Percentiles rank a stretch among this genome's conserved stretches.
These are phyloP conservation scores for Rubia peregrina DNA, from an alignment of 305 asterid genomes.

Conservation along the genomic window DNA sequence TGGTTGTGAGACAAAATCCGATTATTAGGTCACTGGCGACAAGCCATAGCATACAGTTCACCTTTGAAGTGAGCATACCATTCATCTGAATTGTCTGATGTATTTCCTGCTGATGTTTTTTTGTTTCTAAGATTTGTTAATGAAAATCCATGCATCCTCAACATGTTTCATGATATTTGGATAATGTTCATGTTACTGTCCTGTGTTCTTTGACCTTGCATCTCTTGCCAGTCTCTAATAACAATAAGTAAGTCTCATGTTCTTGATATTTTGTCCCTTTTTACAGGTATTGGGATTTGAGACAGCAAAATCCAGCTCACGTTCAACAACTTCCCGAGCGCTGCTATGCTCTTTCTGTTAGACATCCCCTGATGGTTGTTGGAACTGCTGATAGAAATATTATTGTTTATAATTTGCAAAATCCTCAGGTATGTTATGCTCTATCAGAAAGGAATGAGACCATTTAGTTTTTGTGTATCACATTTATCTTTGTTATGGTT, in stretches of 20 bases:
- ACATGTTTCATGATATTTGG: background rate
- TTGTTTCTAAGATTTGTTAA: background rate
- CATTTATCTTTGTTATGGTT: background rate
- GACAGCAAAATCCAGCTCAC: conserved; percentile 81
- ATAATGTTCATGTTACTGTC: background rate
- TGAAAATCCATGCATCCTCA: background rate
- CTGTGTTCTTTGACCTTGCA: background rate
- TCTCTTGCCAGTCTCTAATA: background rate
- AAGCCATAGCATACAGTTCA: background rate
- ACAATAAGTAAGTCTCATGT: background rate
- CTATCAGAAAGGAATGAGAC: conserved; percentile 12
- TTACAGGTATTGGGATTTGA: conserved; percentile 88
- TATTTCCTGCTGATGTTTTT: background rate
- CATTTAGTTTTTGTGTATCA: background rate
- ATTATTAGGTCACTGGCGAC: background rate
- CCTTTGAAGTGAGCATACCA: background rate
- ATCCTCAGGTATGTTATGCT: conserved; percentile 68
- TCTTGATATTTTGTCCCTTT: conserved; percentile 10
- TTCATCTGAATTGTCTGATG: background rate
- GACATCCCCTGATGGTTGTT: conserved; percentile 90
- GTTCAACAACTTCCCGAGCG: conserved; percentile 91
- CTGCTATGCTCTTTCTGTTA: conserved; percentile 86
- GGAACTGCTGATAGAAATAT: conserved; percentile 90
- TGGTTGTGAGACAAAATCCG: background rate
- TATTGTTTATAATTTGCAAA: conserved; percentile 81